Percentiles rank a stretch among this genome's conserved stretches.
Evolutionary conservation across 73 alveolate genomes (phyloP).

Genomic region (Paramecium biaurelia): DNA sequence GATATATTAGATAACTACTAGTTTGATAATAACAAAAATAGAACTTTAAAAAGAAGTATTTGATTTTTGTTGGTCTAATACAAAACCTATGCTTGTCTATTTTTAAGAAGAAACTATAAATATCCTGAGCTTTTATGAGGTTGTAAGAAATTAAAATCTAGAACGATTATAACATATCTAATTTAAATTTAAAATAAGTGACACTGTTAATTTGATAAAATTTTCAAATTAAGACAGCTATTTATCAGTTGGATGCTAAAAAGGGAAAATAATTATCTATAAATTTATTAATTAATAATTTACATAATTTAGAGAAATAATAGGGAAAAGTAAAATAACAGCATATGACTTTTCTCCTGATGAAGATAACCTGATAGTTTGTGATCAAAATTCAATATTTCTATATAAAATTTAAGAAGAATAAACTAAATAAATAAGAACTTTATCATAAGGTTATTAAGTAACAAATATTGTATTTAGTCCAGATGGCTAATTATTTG

Average conservation of each 20-base stretch:
- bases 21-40: neutral
- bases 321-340: neutral
- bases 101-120: neutral
- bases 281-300: neutral
- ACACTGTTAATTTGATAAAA: neutral
- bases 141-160: too few species aligned
- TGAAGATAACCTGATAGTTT: neutral
- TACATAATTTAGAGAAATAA: neutral
- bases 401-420: neutral
- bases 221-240: neutral
- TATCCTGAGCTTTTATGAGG: neutral
- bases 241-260: neutral
- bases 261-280: neutral
- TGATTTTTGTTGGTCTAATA: neutral
- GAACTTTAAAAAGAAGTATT: neutral
- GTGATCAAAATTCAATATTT: neutral
- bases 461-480: neutral
- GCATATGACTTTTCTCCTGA: neutral
- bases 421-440: neutral
- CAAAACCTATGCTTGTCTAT: neutral
- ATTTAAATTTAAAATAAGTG: neutral
- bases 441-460: neutral
- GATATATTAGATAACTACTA: neutral
- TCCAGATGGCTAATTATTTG: neutral
- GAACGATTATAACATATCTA: too few species aligned